Evolutionary conservation across 78 protist genomes (phyloP), one percentile per base, ranked within the genome.

Genomic region (slime mould (Dictyostelium discoideum)): DNA sequence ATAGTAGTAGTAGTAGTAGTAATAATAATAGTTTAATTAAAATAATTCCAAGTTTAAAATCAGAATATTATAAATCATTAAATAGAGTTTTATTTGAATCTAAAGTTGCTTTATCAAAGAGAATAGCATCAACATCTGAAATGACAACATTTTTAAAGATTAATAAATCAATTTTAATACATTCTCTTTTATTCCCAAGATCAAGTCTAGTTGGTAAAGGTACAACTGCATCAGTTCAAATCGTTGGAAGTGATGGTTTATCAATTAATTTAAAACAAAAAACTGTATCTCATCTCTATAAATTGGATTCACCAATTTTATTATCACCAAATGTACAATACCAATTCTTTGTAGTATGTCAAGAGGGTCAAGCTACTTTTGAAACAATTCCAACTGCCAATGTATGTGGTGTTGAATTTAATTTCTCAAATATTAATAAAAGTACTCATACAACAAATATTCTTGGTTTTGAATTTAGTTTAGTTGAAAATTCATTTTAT

Each of bases 401-500:
- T 3, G 18, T 87, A 2, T 20, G n/a, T 18, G 79, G 79, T 57
- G 78, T 87, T n/a, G 44, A 87, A 22, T 57, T 87, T 87, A 85
- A 87, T 82, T 48, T 86, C 22, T 37, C 81, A 74, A 74, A 37
- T 74, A 74, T 74, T 5, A 74, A 74, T 13, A 74, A 74, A 37
- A 11, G 14, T 3, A 26, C 81, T 14, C 81, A 74, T 16, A 32
- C 46, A 29, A 32, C 81, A 0, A 74, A 74, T 37, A 74, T 74
- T 16, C 24, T 74, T 37, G 93, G 93, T 54, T 39, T 87, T 7
- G 73, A 46, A 11, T 87, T 87, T 40, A n/a, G 69, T 42, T 37
- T 87, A n/a, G 22, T 73, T 7, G 29, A n/a, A 10, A 29, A 37
- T 18, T 48, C 74, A 18, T 14, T 74, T 0, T 24, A 14, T 37